A percentile compares a stretch with the other conserved stretches of the same genome.
phyloP scores from a whole-genome alignment of 768 basidiomycete species.

The Tephrocybe sp. region DNA sequence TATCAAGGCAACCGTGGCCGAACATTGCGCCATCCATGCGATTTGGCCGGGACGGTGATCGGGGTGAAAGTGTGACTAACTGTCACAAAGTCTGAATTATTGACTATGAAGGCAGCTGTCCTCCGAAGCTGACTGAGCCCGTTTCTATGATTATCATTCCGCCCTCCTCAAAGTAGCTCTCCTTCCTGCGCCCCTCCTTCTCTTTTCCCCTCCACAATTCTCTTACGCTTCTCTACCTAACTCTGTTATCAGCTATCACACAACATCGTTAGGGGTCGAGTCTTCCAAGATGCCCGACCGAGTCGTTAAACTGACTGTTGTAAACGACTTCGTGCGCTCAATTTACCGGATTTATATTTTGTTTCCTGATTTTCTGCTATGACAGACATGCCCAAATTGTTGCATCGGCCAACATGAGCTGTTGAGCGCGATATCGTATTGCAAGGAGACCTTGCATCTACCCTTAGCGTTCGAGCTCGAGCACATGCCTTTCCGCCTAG shows the following conservation, averaged over 20 bases:
- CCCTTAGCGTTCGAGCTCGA: conserved; percentile 50
- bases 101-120: conserved; percentile 15
- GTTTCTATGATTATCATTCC: conserved; percentile 26
- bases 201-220: conserved; percentile 1
- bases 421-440: conserved; percentile 43
- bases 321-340: conserved; percentile 43
- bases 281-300: conserved; percentile 34
- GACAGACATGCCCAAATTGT: conserved; percentile 49
- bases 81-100: conserved; percentile 13
- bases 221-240: not conserved
- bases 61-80: conserved; percentile 9
- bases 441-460: conserved; percentile 44
- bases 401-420: conserved; percentile 53
- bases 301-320: conserved; percentile 43
- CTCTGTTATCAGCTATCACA: not conserved
- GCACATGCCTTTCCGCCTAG: conserved; percentile 50
- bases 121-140: conserved; percentile 25
- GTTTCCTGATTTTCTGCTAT: conserved; percentile 2
- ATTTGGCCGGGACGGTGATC: conserved; percentile 3
- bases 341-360: conserved; percentile 4
- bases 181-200: conserved; percentile 5
- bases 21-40: no score
- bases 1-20: no score
- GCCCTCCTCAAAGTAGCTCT: conserved; percentile 16
- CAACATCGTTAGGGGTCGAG: conserved; percentile 3